phyloP scores from a whole-genome alignment of 768 basidiomycete species.

The Nidularia pulvinata region DNA sequence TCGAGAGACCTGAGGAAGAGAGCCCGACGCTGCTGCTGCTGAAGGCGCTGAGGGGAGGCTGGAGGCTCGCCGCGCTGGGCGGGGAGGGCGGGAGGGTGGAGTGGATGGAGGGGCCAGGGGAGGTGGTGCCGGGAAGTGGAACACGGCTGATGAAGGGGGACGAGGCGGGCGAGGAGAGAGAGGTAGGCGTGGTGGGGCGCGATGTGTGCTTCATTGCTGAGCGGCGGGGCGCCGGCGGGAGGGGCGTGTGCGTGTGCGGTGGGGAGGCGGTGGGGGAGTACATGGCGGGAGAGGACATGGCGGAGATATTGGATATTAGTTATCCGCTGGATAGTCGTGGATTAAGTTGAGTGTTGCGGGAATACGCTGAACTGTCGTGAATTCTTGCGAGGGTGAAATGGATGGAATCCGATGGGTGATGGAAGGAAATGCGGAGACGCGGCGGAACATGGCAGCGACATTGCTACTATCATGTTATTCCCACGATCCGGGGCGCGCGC shows the following conservation, averaged over 20 bases:
- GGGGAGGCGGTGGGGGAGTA: background rate
- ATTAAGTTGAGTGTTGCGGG: no score
- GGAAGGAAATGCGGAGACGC: no score
- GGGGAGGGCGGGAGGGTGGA: slow-evolving; percentile 5
- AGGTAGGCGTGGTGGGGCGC: slow-evolving; percentile 8
- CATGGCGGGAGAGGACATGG: no score
- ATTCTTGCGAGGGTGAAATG: no score
- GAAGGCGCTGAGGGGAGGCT: background rate
- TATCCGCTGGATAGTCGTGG: no score
- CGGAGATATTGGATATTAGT: no score
- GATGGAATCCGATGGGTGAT: no score
- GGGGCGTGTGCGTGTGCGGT: slow-evolving; percentile 7
- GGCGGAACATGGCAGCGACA: no score
- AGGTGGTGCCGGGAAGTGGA: background rate
- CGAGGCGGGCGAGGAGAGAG: slow-evolving; percentile 3
- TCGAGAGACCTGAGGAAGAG: background rate
- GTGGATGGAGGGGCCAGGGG: slow-evolving; percentile 4
- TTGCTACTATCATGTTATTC: no score
- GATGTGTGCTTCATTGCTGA: slow-evolving; percentile 7
- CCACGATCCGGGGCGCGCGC: no score
- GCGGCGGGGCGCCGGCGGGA: slow-evolving; percentile 11
- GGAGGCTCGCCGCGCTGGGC: slow-evolving; percentile 6
- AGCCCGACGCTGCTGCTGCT: background rate
- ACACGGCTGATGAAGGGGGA: slow-evolving; percentile 6
- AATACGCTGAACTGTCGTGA: no score